Conservation (phyloP, 176 grass and related monocot species). For the Elymus sibiricus region DNA sequence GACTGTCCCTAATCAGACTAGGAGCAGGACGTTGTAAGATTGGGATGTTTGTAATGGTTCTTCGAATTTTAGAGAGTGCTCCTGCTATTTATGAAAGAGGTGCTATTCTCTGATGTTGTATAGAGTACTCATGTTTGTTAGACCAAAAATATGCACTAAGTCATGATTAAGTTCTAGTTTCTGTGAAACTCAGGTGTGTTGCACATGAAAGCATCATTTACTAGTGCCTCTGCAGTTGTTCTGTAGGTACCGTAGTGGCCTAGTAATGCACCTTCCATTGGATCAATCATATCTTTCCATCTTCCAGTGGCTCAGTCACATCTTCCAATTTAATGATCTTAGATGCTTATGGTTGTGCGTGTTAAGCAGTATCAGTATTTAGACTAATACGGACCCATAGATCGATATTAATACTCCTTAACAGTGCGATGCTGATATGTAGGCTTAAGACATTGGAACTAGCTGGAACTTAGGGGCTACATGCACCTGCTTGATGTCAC, state of each 20-base stretch:
- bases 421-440: neutral
- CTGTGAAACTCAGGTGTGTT: neutral
- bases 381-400: neutral
- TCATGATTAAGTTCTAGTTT: neutral
- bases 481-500: conserved; percentile 3
- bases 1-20: conserved; percentile 31
- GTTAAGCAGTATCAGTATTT: neutral
- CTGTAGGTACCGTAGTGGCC: neutral
- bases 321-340: neutral
- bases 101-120: conserved; percentile 21
- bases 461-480: conserved; percentile 9
- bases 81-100: conserved; percentile 5
- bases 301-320: neutral
- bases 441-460: neutral
- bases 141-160: neutral
- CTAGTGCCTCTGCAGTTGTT: neutral
- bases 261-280: neutral
- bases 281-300: neutral
- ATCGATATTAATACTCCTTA: neutral
- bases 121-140: neutral
- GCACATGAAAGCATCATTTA: neutral
- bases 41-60: conserved; percentile 7
- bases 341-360: conserved; percentile 7
- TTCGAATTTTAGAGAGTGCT: conserved; percentile 1
- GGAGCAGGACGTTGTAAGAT: conserved; percentile 26